Base-by-base conservation (phyloP, 768 basidiomycete species). In the Coprinopsis cinerea region DNA sequence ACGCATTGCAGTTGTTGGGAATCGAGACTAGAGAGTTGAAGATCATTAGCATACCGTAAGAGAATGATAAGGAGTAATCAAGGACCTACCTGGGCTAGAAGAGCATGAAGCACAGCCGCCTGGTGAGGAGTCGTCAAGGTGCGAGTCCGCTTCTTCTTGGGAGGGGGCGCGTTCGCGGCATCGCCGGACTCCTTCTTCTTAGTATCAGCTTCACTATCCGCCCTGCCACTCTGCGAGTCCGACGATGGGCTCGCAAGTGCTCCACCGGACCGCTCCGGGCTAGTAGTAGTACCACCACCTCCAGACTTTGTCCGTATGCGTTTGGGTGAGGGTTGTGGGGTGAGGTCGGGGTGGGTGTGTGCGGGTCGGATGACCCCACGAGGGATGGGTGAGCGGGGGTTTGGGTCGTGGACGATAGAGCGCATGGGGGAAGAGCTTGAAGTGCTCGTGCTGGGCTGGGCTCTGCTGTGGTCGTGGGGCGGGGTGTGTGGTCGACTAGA, bases 81-180 rank as follows among this genome's bases (percentile, higher is more conserved):
- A n/a, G 28, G 27, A 23, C 65, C 56, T 68, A 91, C 90, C 82
- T 91, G 83, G 26, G 87, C 85, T n/a, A 92, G 77, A 40, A 92
- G 75, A 3, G 85, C 85, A 57, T 91, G 88, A 17, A 92, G 73
- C n/a, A 90, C 89, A 11, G 87, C 85, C 48, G 90, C 83, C 62
- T 92, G 90, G 60, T 92, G 87, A 6, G 90, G 88, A 7, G 90
- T 92, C 34, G 90, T 92, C 49, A 92, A 71, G 22, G 85, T 88
- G 41, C 87, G 74, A 25, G 90, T 92, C 48, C 90, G 77, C 59
- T 88, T 90, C 67, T 88, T 88, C 75, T 88, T 88, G 43, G 79
- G 79, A 24, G 69, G 59, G 67, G 65, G 15, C 66, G 61, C 47
- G 59, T 61, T 55, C 72, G 73, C 22, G 72, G 64, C 26, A 64